Evolutionary conservation across 2,329 filamentous ascomycete species (phyloP).

Genomic region (Colletotrichum sojae): DNA sequence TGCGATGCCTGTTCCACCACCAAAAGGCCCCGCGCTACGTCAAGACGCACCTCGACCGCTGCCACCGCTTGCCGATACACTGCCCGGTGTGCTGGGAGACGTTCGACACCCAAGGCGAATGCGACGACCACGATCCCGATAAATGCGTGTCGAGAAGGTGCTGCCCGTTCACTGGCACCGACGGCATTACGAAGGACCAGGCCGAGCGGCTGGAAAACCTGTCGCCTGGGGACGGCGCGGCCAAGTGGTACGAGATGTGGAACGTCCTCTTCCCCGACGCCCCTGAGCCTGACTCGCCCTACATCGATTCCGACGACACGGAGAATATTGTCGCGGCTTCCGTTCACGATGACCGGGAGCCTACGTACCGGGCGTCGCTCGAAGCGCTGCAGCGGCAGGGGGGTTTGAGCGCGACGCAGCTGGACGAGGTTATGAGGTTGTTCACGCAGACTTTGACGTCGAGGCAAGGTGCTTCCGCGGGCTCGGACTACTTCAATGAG

Average conservation of each 20-base stretch:
- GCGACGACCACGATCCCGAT: background rate
- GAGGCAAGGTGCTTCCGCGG: too few species aligned
- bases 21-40: background rate
- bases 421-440: background rate
- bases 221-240: slow-evolving; percentile 24
- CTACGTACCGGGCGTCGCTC: background rate
- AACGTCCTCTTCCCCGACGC: slow-evolving; percentile 43
- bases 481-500: too few species aligned
- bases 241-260: slow-evolving; percentile 48
- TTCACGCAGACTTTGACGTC: background rate
- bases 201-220: slow-evolving; percentile 34
- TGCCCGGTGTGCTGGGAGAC: background rate
- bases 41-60: background rate
- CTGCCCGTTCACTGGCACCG: background rate
- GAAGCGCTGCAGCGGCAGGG: background rate
- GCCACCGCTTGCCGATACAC: background rate
- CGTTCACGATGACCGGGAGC: background rate
- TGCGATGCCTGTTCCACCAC: background rate
- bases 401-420: background rate
- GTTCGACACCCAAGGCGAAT: background rate
- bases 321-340: background rate
- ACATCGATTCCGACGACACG: slow-evolving; percentile 29
- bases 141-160: background rate
- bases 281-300: slow-evolving; percentile 42
- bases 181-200: slow-evolving; percentile 45